Base-by-base conservation (phyloP, 2,329 filamentous ascomycete genomes). In the Alternaria rosae region DNA sequence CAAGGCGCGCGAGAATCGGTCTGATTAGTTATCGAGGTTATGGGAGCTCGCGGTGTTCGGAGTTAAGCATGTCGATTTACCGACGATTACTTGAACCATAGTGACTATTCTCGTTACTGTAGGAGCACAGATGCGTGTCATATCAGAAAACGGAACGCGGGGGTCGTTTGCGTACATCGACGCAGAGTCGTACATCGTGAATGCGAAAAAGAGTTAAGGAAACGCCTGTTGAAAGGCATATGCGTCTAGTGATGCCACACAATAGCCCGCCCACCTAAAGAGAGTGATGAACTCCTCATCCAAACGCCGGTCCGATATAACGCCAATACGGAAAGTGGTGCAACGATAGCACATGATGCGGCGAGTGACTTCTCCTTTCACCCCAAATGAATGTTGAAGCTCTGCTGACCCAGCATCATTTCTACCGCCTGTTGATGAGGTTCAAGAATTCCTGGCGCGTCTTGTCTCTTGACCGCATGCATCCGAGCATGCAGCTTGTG, bases 401-500 rank as follows among this genome's bases (percentile, higher is more conserved):
- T 8, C 15, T 13, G 17, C 26, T 41, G 21, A n/a, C 6, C n/a
- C 11, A 26, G 5, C 17, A 21, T 7, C 26, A 25, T 23, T 8
- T 26, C 38, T 73, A 77, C 43, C 62, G 69, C 57, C 76, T 68
- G 58, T 76, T 77, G 61, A 81, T 78, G 21, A 99, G 85, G 72
- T 90, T 97, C 76, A 99, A 82, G 76, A 99, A 99, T 81, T 99
- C 95, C 78, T 97, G 96, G 72, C 95, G 86, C 11, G 94, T 97
- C 85, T 97, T 97, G 64, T 93, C 92, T 72, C 92, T 93, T 63
- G 90, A 90, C 76, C 97, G 90, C 85, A 99, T 97, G 74, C 93
- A 94, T 41, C 95, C 95, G n/a, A 98, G 87, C 82, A 99, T 96
- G 78, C 94, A 98, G 83, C 93, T 97, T 17, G 95, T 99, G 38